A percentile compares a stretch with the other conserved stretches of the same genome.
Conservation (phyloP, 306 rosid species). For the Arachis hypogaea region DNA sequence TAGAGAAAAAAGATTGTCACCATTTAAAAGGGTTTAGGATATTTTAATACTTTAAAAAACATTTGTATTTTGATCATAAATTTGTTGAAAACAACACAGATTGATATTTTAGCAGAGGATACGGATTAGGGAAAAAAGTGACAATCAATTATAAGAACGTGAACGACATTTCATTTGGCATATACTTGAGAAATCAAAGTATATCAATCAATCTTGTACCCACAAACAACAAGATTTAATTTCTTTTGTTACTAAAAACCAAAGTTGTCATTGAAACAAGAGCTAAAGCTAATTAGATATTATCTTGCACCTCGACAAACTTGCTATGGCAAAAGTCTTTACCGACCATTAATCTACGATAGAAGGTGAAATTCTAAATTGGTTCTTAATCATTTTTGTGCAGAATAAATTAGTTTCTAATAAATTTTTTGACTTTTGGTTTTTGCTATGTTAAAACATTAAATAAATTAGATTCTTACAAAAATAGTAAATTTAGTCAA, state of each 20-base stretch:
- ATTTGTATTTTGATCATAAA: too few relatives aligned
- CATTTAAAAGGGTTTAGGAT: too few relatives aligned
- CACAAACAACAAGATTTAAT: background rate
- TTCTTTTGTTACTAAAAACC: background rate
- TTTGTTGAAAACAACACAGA: too few relatives aligned
- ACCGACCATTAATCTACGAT: background rate
- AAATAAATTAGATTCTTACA: too few relatives aligned
- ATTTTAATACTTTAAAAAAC: too few relatives aligned
- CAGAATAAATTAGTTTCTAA: too few relatives aligned
- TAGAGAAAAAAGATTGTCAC: too few relatives aligned
- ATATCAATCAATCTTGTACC: slow-evolving; percentile 6
- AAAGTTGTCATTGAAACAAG: slow-evolving; percentile 3
- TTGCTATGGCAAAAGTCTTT: background rate
- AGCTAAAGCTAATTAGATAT: background rate
- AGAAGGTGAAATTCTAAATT: background rate
- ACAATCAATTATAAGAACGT: background rate
- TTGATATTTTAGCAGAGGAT: too few relatives aligned
- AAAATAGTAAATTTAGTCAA: too few relatives aligned
- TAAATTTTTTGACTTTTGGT: too few relatives aligned
- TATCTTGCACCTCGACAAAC: background rate
- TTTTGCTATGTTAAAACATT: too few relatives aligned
- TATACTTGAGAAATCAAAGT: background rate
- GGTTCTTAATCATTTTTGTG: too few relatives aligned
- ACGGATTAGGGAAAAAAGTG: background rate
- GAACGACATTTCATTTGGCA: slow-evolving; percentile 35